phyloP scores from a whole-genome alignment of 352 stramenopile species.

The Chrysophaeum taylorii region DNA sequence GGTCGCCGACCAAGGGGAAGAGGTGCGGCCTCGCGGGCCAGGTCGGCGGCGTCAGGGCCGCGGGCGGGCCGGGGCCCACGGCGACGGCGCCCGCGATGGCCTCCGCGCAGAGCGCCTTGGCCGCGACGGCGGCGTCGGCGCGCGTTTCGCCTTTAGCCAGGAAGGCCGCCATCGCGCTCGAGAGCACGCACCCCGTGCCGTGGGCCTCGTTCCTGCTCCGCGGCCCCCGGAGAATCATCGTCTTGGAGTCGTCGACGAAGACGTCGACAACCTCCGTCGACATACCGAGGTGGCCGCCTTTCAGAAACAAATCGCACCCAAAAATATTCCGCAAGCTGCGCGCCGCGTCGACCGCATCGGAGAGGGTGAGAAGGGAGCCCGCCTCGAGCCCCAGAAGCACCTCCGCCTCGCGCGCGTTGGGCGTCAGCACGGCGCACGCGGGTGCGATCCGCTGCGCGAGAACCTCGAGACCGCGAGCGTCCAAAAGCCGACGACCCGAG shows the following conservation, averaged over 20 bases:
- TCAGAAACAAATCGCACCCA: conserved; percentile 70
- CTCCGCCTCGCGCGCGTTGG: conserved; percentile 83
- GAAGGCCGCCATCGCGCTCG: conserved; percentile 69
- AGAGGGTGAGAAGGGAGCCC: conserved; percentile 16
- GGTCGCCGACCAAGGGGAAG: not conserved
- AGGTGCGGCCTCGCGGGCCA: not conserved
- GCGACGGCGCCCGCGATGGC: not conserved
- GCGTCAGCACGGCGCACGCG: conserved; percentile 69
- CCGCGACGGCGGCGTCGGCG: conserved; percentile 49
- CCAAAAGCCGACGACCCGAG: conserved; percentile 62
- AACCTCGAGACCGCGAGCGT: conserved; percentile 52
- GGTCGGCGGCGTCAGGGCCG: not conserved
- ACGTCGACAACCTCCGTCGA: conserved; percentile 27
- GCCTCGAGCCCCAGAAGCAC: conserved; percentile 52
- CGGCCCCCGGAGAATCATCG: conserved; percentile 25
- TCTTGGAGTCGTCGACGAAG: not conserved
- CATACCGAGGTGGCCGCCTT: conserved; percentile 69
- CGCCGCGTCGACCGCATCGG: conserved; percentile 61
- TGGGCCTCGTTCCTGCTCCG: conserved; percentile 50
- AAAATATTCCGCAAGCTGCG: conserved; percentile 50
- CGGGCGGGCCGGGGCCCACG: not conserved
- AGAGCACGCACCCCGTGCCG: conserved; percentile 85
- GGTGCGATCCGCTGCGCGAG: conserved; percentile 70
- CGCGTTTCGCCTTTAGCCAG: conserved; percentile 47
- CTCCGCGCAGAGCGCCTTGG: conserved; percentile 42